Evolutionary conservation across 23 red algal species (phyloP).

Genomic region (Cyanidiococcus yangmingshanensis): DNA sequence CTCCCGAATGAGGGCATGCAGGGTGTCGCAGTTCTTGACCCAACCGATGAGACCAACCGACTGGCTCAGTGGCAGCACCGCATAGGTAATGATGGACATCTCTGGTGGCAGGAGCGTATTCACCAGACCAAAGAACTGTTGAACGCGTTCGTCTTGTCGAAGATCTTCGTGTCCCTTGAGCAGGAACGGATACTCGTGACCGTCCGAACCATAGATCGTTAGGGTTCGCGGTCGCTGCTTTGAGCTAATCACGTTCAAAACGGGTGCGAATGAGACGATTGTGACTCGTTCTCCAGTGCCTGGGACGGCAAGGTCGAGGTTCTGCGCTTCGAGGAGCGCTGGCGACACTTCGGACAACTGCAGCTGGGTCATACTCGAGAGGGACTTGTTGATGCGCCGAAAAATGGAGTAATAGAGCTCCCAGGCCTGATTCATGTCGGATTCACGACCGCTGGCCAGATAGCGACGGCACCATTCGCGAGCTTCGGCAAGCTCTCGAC

Average conservation of each 20-base stretch:
- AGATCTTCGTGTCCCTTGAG: constrained; percentile 99
- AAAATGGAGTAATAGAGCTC: constrained; percentile 74
- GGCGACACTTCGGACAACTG: constrained; percentile 69
- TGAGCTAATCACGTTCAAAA: constrained; percentile 65
- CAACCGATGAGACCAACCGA: constrained; percentile 85
- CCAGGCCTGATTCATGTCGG: constrained; percentile 80
- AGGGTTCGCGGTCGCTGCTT: constrained; percentile 92
- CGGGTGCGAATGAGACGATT: constrained; percentile 54
- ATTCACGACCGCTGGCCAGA: constrained; percentile 37
- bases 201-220: constrained; percentile 78
- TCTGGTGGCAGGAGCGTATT: constrained; percentile 75
- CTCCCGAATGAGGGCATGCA: constrained; percentile 75
- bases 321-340: constrained; percentile 33
- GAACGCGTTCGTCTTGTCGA: constrained; percentile 92
- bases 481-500: constrained; percentile 66
- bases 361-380: constrained; percentile 40
- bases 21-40: constrained; percentile 91
- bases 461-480: constrained; percentile 57
- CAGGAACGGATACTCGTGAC: constrained; percentile 81
- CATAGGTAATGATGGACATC: constrained; percentile 55
- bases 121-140: constrained; percentile 87
- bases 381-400: constrained; percentile 58
- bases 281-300: constrained; percentile 48
- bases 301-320: constrained; percentile 70
- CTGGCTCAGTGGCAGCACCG: constrained; percentile 67